A percentile compares a stretch with the other conserved stretches of the same genome.
These are phyloP conservation scores for Corinectria fuckeliana DNA, from an alignment of 2,329 filamentous ascomycete species.

Conservation along the genomic window DNA sequence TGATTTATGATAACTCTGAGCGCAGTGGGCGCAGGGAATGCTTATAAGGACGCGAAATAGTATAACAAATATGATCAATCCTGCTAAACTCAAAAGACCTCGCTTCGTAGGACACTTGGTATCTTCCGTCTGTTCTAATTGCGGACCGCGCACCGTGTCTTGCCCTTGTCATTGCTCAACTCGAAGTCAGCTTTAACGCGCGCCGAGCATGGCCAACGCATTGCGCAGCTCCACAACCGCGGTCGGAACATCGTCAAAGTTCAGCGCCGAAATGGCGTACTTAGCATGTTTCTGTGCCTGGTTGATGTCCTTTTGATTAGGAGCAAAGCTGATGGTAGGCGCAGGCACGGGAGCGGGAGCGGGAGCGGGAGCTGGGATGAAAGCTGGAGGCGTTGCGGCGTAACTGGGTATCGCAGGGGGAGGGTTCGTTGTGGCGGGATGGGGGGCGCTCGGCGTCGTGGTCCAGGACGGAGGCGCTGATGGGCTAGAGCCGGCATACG, in stretches of 20 bases:
- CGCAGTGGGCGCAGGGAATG: conserved; percentile 3
- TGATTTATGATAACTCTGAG: conserved; percentile 25
- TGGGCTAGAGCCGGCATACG: conserved; percentile 24
- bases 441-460: conserved; percentile 29
- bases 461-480: conserved; percentile 33
- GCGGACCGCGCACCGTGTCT: neutral
- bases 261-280: conserved; percentile 95
- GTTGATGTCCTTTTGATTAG: conserved; percentile 65
- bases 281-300: conserved; percentile 94
- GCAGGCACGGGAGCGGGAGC: conserved; percentile 14
- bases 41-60: conserved; percentile 14
- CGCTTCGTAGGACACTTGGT: conserved; percentile 20
- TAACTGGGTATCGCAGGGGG: conserved; percentile 30
- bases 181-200: conserved; percentile 41
- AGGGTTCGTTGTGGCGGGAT: conserved; percentile 28
- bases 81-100: conserved; percentile 2
- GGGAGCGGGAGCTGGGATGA: conserved; percentile 16
- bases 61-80: conserved; percentile 21
- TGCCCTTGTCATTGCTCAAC: neutral
- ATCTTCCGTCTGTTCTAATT: conserved; percentile 24
- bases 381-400: conserved; percentile 18
- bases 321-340: conserved; percentile 18
- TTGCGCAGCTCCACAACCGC: conserved; percentile 83
- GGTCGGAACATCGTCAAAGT: conserved; percentile 94
- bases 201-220: conserved; percentile 75